Evolutionary conservation across 192 early-diverging fungal genomes (phyloP).

Genomic region (Endogone sp.): DNA sequence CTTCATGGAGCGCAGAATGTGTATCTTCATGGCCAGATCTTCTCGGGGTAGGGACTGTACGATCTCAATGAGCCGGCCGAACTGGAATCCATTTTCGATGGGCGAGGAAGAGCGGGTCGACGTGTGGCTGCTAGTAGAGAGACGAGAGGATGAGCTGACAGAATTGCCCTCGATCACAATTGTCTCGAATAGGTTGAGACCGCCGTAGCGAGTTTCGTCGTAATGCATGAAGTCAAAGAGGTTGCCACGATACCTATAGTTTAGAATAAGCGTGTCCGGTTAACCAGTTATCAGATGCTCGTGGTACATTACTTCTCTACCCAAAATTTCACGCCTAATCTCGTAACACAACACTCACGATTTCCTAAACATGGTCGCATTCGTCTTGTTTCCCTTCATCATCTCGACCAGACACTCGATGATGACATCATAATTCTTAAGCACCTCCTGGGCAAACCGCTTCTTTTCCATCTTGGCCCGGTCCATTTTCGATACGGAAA

Average conservation of each 20-base stretch:
- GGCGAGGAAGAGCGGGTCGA: slow-evolving; percentile 8
- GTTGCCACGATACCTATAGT: slow-evolving; percentile 46
- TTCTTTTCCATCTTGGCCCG: slow-evolving; percentile 12
- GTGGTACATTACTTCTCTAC: too few relatives aligned
- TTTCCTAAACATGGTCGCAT: slow-evolving; percentile 41
- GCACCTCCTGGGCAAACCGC: slow-evolving; percentile 40
- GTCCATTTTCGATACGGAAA: slow-evolving; percentile 27
- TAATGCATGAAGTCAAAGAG: slow-evolving; percentile 53
- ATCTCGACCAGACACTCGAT: slow-evolving; percentile 44
- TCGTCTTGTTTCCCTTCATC: slow-evolving; percentile 30
- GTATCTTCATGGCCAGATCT: slow-evolving; percentile 54
- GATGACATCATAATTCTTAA: slow-evolving; percentile 51
- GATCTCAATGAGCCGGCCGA: slow-evolving; percentile 54
- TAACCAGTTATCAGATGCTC: background rate
- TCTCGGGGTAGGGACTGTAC: slow-evolving; percentile 45
- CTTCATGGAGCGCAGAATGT: slow-evolving; percentile 48
- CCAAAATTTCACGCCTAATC: too few relatives aligned
- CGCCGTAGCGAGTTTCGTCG: slow-evolving; percentile 46
- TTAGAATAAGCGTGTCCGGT: too few relatives aligned
- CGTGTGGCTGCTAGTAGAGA: background rate
- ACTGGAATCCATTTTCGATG: slow-evolving; percentile 36
- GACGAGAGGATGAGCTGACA: slow-evolving; percentile 5
- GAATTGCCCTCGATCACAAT: slow-evolving; percentile 41
- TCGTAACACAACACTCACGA: slow-evolving; percentile 37
- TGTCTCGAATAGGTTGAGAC: slow-evolving; percentile 41